Evolutionary conservation across 1,284 basidiomycete genomes (phyloP).

Genomic region (Microbotryum scabiosae): DNA sequence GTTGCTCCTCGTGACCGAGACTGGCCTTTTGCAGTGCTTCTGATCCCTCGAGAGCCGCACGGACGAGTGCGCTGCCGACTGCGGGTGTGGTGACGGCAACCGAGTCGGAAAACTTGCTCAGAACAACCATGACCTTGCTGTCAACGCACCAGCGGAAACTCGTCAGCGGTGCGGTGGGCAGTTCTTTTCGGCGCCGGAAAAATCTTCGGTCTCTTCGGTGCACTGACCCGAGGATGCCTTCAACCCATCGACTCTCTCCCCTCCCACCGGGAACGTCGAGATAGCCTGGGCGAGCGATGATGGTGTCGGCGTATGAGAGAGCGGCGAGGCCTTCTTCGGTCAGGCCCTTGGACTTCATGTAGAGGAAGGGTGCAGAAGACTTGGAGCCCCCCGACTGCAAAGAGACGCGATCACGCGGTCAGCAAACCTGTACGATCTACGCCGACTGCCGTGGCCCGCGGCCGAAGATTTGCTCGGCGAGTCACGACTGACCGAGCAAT

Average conservation of each 20-base stretch:
- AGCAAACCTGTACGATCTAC: neutral
- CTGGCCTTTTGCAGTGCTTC: neutral
- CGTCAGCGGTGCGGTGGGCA: too few relatives aligned
- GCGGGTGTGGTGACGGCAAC: constrained; percentile 44
- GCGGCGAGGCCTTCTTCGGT: constrained; percentile 60
- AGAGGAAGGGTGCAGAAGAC: constrained; percentile 49
- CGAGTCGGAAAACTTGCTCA: constrained; percentile 43
- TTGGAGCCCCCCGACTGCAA: constrained; percentile 48
- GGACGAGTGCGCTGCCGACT: constrained; percentile 27
- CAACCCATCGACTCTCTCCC: constrained; percentile 43
- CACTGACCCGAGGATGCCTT: constrained; percentile 46
- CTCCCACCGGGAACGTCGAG: constrained; percentile 44
- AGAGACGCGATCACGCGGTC: neutral
- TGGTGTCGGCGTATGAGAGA: constrained; percentile 58
- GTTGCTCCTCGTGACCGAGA: constrained; percentile 1
- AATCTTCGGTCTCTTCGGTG: neutral
- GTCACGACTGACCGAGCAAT: constrained; percentile 51
- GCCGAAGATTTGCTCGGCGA: neutral
- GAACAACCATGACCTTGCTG: constrained; percentile 43
- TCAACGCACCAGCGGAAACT: too few relatives aligned
- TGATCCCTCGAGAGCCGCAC: constrained; percentile 7
- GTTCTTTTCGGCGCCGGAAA: too few relatives aligned
- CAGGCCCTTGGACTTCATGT: constrained; percentile 54
- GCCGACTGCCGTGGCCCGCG: neutral
- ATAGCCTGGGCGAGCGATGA: constrained; percentile 56